phyloP scores from a whole-genome alignment of 1,139 yeast species.

The Meyerozyma sp. region DNA sequence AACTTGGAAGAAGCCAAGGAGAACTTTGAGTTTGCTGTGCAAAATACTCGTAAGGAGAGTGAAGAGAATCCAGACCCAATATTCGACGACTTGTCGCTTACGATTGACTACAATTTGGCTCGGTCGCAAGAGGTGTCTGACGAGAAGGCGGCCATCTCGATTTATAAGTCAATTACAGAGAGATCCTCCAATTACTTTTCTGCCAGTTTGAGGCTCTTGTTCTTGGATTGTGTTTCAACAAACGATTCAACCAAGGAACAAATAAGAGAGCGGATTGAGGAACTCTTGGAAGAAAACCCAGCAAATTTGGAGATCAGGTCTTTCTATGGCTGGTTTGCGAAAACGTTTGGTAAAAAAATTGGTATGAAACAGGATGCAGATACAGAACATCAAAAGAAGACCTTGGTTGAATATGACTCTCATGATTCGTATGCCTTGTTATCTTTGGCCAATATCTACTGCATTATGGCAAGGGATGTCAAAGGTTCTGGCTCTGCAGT shows the following conservation, averaged over 20 bases:
- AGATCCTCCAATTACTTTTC: constrained; percentile 69
- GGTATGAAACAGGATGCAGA: constrained; percentile 59
- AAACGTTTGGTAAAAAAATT: constrained; percentile 52
- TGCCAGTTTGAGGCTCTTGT: constrained; percentile 68
- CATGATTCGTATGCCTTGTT: constrained; percentile 88
- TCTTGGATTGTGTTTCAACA: constrained; percentile 38
- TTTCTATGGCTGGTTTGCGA: constrained; percentile 85
- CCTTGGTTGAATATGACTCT: constrained; percentile 74
- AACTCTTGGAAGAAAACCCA: constrained; percentile 48
- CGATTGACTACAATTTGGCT: constrained; percentile 59
- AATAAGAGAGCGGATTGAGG: constrained; percentile 47
- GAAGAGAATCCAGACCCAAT: constrained; percentile 5
- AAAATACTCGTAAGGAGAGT: neutral
- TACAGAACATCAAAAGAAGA: constrained; percentile 76
- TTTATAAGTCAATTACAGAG: constrained; percentile 52
- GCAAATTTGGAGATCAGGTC: constrained; percentile 81
- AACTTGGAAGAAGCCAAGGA: constrained; percentile 38
- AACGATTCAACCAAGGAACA: constrained; percentile 34
- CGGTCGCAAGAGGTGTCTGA: constrained; percentile 51
- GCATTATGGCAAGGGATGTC: constrained; percentile 74
- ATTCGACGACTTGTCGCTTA: constrained; percentile 38
- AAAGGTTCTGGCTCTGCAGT: constrained; percentile 43
- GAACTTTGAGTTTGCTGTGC: constrained; percentile 10
- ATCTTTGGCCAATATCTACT: constrained; percentile 84
- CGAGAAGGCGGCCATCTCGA: constrained; percentile 39